These are phyloP conservation scores for Penicillium psychrofluorescens DNA, from an alignment of 495 filamentous ascomycete genomes.

Conservation along the genomic window DNA sequence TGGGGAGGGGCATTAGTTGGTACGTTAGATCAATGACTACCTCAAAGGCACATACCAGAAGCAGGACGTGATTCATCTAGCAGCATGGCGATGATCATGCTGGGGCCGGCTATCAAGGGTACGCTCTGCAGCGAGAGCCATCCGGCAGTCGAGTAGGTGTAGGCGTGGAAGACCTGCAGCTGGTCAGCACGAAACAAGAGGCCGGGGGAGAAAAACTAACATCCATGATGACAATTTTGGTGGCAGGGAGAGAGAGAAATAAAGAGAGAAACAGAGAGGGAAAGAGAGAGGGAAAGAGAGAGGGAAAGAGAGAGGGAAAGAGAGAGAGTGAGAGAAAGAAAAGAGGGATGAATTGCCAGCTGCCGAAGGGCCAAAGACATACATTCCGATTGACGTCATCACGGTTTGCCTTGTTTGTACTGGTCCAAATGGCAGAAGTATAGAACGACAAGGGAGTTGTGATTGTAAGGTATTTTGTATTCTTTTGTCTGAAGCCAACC, in stretches of 20 bases:
- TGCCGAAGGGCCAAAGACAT: too few relatives aligned
- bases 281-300: too few relatives aligned
- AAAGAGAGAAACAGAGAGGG: too few relatives aligned
- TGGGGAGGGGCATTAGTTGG: constrained; percentile 9
- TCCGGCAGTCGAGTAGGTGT: constrained; percentile 57
- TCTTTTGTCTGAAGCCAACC: background rate
- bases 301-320: too few relatives aligned
- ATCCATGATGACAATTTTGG: constrained; percentile 6
- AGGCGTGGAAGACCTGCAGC: constrained; percentile 54
- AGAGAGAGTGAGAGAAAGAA: too few relatives aligned
- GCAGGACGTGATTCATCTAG: constrained; percentile 49
- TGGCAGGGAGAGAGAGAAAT: too few relatives aligned
- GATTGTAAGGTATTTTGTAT: background rate
- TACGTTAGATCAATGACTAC: background rate
- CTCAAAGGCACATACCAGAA: constrained; percentile 35
- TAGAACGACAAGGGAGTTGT: background rate
- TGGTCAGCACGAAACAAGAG: background rate
- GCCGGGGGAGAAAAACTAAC: constrained; percentile 1
- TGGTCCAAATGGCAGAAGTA: background rate
- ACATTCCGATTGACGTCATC: constrained; percentile 16
- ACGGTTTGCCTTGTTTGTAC: constrained; percentile 4
- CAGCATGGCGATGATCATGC: constrained; percentile 57
- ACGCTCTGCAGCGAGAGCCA: constrained; percentile 64
- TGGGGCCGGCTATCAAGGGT: constrained; percentile 56
- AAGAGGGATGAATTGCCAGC: too few relatives aligned